These are phyloP conservation scores for Globisporangium perplexum DNA, from an alignment of 352 stramenopile species.

Conservation along the genomic window DNA sequence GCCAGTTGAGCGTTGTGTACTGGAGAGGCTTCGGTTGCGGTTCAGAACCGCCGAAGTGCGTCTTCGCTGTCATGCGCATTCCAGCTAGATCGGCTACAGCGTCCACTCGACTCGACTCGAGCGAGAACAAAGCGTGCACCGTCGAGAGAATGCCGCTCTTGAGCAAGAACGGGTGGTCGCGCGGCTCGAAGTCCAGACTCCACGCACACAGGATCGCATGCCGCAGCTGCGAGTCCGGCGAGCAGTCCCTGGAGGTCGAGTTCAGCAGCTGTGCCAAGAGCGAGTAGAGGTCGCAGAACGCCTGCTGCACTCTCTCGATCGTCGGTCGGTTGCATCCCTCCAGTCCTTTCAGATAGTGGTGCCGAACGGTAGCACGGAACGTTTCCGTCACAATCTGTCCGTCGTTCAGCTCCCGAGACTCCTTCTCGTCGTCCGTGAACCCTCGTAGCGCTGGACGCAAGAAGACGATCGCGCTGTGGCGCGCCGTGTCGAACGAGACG, in stretches of 20 bases:
- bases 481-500: constrained; percentile 71
- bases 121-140: constrained; percentile 71
- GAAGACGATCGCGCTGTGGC: constrained; percentile 76
- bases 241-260: constrained; percentile 9
- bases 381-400: constrained; percentile 70
- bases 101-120: constrained; percentile 43
- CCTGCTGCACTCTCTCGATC: constrained; percentile 45
- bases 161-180: constrained; percentile 76
- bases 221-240: constrained; percentile 55
- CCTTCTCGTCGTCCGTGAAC: constrained; percentile 82
- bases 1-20: constrained; percentile 62
- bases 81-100: constrained; percentile 20
- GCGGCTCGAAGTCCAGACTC: constrained; percentile 79
- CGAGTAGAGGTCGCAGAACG: constrained; percentile 76
- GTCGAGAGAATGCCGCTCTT: constrained; percentile 72
- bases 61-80: constrained; percentile 15
- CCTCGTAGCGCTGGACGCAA: constrained; percentile 77
- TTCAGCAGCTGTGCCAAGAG: constrained; percentile 56
- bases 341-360: constrained; percentile 85
- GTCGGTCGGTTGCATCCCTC: constrained; percentile 72
- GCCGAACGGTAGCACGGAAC: constrained; percentile 78
- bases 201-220: constrained; percentile 78
- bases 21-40: constrained; percentile 4
- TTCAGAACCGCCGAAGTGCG: constrained; percentile 5
- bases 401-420: constrained; percentile 74